These are phyloP conservation scores for Discostella pseudostelligera DNA, from an alignment of 108 stramenopile genomes.

Conservation along the genomic window DNA sequence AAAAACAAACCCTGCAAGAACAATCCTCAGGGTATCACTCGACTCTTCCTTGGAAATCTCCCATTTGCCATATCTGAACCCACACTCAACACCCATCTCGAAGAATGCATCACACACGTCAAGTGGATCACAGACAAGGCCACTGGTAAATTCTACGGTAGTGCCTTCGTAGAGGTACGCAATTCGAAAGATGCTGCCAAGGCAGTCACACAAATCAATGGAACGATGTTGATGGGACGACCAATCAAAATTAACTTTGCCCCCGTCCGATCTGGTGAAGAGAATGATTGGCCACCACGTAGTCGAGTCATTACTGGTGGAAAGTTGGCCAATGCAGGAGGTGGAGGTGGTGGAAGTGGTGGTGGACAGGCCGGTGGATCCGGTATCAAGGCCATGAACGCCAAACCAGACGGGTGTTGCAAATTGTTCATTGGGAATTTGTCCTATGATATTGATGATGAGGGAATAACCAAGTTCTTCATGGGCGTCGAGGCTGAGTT, in stretches of 20 bases:
- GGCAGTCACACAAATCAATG: conserved; percentile 67
- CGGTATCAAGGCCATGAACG: conserved; percentile 81
- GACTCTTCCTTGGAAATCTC: conserved; percentile 86
- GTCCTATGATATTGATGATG: conserved; percentile 93
- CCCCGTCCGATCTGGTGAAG: conserved; percentile 78
- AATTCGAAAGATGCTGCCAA: conserved; percentile 66
- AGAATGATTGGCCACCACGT: conserved; percentile 64
- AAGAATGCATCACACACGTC: conserved; percentile 73
- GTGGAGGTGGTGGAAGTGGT: conserved; percentile 52
- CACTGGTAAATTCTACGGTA: conserved; percentile 84
- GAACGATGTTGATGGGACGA: conserved; percentile 82
- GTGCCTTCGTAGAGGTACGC: conserved; percentile 78
- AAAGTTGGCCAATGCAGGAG: conserved; percentile 43
- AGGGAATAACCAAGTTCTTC: conserved; percentile 89
- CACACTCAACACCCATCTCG: conserved; percentile 61
- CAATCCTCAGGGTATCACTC: conserved; percentile 83
- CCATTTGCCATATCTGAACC: conserved; percentile 83
- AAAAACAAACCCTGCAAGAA: conserved; percentile 78
- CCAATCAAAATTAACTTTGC: conserved; percentile 93
- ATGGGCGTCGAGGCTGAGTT: conserved; percentile 84
- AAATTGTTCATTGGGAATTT: conserved; percentile 94
- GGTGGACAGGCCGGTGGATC: conserved; percentile 81
- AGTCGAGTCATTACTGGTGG: conserved; percentile 65
- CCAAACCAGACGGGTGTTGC: conserved; percentile 79
- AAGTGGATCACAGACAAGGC: conserved; percentile 90